Evolutionary conservation across 2,329 filamentous ascomycete genomes (phyloP), one percentile per base, ranked within the genome.

Genomic region (Beauveria sp.): DNA sequence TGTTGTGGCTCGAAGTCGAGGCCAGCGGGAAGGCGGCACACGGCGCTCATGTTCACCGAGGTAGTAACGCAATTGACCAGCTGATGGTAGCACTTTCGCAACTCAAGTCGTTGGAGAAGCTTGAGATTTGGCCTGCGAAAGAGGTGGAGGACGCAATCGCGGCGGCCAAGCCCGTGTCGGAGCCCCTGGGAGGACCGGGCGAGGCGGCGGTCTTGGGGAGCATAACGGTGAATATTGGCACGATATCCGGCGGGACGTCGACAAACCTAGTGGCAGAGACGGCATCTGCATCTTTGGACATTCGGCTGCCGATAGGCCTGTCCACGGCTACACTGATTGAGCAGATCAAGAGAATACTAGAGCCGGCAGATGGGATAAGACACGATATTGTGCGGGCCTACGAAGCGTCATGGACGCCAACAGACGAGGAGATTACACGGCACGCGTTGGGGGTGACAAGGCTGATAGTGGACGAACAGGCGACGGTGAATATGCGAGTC

Each of bases 191-290:
- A 28, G 63, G 62, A 5, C 18, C 56, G 2, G 62, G 63, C 18
- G 64, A 65, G 38, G 56, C 62, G n/a, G 38, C 45, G 14, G 51
- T 61, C 5, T 50, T 64, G 7, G 18, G 51, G 3, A 57, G 55
- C n/a, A 40, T 63, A 28, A 65, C 62, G 26, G 64, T 65, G 18
- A 64, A 64, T 40, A 65, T 65, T 54, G 64, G 64, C 43, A 65
- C 43, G n/a, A 64, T 65, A 12, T 22, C 31, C n/a, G 62, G 64
- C 20, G 64, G 64, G 9, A 56, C 59, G 8, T 65, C 64, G n/a
- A 57, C 62, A 18, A 65, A 65, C 34, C 55, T 65, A 8, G 64
- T 65, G 26, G 56, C 64, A 3, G 58, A 62, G 8, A n/a, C 49
- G 34, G 64, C 64, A 38, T 57, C 43, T 16, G 64, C 64, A 12